Evolutionary conservation across 2,329 filamentous ascomycete species (phyloP).

Genomic region (Colletotrichum paranaense): DNA sequence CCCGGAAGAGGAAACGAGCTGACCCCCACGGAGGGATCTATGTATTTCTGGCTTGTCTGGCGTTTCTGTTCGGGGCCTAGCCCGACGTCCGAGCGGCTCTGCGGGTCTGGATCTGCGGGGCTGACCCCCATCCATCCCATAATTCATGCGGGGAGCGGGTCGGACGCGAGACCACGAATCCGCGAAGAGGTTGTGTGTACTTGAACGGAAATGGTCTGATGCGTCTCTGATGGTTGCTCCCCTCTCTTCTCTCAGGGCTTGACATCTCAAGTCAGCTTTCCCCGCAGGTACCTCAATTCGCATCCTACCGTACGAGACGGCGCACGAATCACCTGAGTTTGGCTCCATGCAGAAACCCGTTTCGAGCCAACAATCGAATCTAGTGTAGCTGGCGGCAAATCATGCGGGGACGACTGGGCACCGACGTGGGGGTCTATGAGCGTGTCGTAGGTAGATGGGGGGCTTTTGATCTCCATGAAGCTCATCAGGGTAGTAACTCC

Average conservation of each 20-base stretch:
- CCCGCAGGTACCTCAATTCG: background rate
- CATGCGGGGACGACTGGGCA: background rate
- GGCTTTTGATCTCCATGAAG: background rate
- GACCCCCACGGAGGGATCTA: constrained; percentile 24
- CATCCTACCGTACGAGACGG: background rate
- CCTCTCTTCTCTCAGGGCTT: background rate
- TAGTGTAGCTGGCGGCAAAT: background rate
- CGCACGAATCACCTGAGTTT: constrained; percentile 16
- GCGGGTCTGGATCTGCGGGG: constrained; percentile 5
- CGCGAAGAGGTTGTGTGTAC: background rate
- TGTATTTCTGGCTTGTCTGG: too few relatives aligned
- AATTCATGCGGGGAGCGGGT: background rate
- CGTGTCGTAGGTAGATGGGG: background rate
- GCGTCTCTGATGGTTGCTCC: background rate
- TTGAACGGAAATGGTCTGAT: background rate
- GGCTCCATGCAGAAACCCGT: constrained; percentile 11
- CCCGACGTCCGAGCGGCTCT: constrained; percentile 23
- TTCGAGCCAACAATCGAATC: constrained; percentile 11
- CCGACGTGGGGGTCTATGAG: constrained; percentile 10
- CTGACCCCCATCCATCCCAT: constrained; percentile 24
- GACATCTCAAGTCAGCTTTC: background rate
- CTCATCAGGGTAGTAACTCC: background rate
- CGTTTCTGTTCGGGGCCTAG: background rate
- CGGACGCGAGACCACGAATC: background rate
- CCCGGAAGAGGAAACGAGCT: background rate